Base-by-base conservation (phyloP, 352 stramenopile genomes). In the Pythium utonaiense region DNA sequence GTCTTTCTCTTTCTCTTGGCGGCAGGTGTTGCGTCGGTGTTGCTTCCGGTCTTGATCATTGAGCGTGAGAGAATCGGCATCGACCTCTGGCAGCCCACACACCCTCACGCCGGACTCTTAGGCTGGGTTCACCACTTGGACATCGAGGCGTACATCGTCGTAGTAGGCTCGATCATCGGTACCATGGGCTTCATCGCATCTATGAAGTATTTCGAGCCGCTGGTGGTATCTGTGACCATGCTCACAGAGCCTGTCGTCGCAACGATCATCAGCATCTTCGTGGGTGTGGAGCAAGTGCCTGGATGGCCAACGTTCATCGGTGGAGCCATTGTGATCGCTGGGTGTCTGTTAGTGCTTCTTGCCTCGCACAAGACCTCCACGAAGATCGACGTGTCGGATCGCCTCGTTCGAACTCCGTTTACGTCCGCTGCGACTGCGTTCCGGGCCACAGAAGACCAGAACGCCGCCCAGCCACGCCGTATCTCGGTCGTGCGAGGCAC, bases 161-260 rank as follows among this genome's bases (percentile, higher is more conserved):
- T 84, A 3, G 62, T 84, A 1, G 73, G 73, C 34, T 78, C 62
- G 30, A 60, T 80, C 3, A 59, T 57, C 19, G 78, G 75, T 19
- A 82, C 78, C n/a, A 82, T 85, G 71, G 75, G 75, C 19, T 83
- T 85, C 53, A 68, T 88, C 56, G 67, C 55, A n/a, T 54, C 71
- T 6, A 59, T 88, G 48, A 77, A 74, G 50, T 85, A 85, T 66
- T 84, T 88, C 61, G 75, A 83, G 17, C 78, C 78, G 22, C 60
- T 88, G 34, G 75, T 83, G 2, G 73, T 83, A 10, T 88, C 78
- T 6, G 70, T 85, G 40, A 77, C 69, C 36, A 83, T 83, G 74
- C 63, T 85, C 40, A 72, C 63, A 6, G 75, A 85, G 63, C 78
- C 78, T 3, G 62, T 82, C 4, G 70, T 83, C 3, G 78, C 78